Base-by-base conservation (phyloP, 495 filamentous ascomycete species). In the Aspergillus nanangensis region DNA sequence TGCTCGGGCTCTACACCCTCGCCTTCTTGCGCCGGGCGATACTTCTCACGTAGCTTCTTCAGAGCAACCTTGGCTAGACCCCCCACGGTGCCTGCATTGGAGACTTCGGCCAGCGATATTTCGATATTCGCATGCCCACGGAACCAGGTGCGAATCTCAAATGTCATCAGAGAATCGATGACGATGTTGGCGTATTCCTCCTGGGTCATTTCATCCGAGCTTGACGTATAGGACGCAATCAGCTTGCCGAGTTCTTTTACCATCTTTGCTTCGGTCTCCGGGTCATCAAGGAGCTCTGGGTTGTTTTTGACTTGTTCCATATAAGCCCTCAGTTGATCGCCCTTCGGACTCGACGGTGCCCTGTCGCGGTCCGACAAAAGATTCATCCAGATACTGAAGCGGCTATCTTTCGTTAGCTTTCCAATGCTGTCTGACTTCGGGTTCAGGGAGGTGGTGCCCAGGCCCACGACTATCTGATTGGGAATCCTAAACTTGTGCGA, bases 81-180 rank as follows among this genome's bases (percentile, higher is more conserved):
- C n/a, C 52, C 42, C 1, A 56, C 36, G 0, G 52, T 55, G 11
- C 45, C 56, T 2, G 56, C 48, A 24, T 51, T 51, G 2, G 53
- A 49, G 14, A 72, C 54, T 24, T 72, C 63, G 1, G 62, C 46
- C 13, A 63, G 45, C 8, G 48, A 52, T 19, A 71, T 47, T 1
- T 70, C 63, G 8, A 62, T 41, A 0, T 48, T 57, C 1, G 65
- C 36, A 13, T 44, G 45, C 3, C 57, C 48, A 10, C 63, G 50
- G 38, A 51, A 67, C 72, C 71, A 76, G 22, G 51, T 63, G 7
- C 69, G 55, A 27, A 76, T 51, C 47, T 75, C 71, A 34, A 76
- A 65, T 0, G 59, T 56, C 29, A 76, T 60, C 10, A 75, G 48
- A 0, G 68, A 72, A 35, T 76, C 72, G 1, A 75, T 47, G 0